These are phyloP conservation scores for Eucalyptus marginata DNA, from an alignment of 345 rosid genomes.

Conservation along the genomic window DNA sequence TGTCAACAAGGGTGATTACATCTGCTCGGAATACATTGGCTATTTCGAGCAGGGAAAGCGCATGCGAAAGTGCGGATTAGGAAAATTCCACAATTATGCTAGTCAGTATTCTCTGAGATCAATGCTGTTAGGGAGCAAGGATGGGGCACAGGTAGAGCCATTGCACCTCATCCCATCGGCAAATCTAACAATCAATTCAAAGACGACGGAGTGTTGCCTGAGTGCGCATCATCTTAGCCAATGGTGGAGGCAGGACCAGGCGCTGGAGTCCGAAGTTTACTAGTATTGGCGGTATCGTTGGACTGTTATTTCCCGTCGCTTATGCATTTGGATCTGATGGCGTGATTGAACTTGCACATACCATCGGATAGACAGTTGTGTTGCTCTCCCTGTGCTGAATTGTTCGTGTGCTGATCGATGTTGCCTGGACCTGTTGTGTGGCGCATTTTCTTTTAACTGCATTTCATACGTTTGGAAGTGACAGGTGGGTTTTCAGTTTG, in stretches of 20 bases:
- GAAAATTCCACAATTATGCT: slow-evolving; percentile 45
- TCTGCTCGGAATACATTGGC: slow-evolving; percentile 67
- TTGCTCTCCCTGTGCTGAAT: background rate
- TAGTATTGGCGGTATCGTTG: no score
- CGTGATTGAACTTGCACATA: background rate
- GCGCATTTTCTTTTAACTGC: background rate
- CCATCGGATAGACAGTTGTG: background rate
- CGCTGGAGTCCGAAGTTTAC: no score
- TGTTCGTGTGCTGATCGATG: background rate
- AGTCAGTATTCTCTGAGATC: no score
- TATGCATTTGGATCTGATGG: background rate
- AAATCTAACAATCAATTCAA: slow-evolving; percentile 30
- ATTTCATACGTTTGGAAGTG: background rate
- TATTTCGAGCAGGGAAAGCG: no score
- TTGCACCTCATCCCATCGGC: slow-evolving; percentile 74
- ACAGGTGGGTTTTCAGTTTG: background rate
- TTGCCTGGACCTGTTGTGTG: background rate
- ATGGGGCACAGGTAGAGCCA: slow-evolving; percentile 50
- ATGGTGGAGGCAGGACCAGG: no score
- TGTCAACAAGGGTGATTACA: slow-evolving; percentile 44
- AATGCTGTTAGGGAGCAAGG: no score
- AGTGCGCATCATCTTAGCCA: no score
- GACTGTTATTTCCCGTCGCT: no score
- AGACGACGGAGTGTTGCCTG: background rate
- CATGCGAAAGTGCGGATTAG: slow-evolving; percentile 69